These are phyloP conservation scores for Euphrasia confusa DNA, from an alignment of 257 asterid species.

Conservation along the genomic window DNA sequence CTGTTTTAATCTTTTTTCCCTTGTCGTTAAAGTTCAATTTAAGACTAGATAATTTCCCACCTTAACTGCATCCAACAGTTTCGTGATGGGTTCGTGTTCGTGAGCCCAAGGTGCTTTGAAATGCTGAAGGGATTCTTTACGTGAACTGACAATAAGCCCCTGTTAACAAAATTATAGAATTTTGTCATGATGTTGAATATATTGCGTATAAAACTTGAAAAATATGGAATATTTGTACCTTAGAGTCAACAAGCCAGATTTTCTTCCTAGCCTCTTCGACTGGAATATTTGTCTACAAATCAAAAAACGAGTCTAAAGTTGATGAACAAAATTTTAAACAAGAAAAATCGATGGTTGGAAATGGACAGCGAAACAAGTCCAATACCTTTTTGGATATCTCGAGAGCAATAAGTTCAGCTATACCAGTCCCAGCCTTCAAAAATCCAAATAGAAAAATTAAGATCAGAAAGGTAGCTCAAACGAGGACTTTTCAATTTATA, in stretches of 20 bases:
- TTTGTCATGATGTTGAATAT: slow-evolving; percentile 16
- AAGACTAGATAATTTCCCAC: slow-evolving; percentile 32
- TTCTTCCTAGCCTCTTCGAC: slow-evolving; percentile 75
- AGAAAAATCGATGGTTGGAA: slow-evolving; percentile 13
- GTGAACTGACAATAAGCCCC: slow-evolving; percentile 77
- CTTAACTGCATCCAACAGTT: slow-evolving; percentile 73
- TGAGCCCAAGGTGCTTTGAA: slow-evolving; percentile 91
- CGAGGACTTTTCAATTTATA: not conserved
- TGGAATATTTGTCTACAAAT: slow-evolving; percentile 46
- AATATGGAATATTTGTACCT: slow-evolving; percentile 33
- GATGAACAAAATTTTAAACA: slow-evolving; percentile 14
- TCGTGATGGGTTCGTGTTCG: slow-evolving; percentile 68
- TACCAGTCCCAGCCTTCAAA: slow-evolving; percentile 92
- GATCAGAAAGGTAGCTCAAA: slow-evolving; percentile 26
- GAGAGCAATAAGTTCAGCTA: slow-evolving; percentile 94
- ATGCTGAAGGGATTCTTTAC: slow-evolving; percentile 84
- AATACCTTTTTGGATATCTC: slow-evolving; percentile 65
- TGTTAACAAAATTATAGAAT: slow-evolving; percentile 24
- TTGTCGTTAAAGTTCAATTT: not conserved
- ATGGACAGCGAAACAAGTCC: slow-evolving; percentile 16
- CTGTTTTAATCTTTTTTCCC: not conserved
- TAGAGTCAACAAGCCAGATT: slow-evolving; percentile 93
- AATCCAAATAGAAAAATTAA: slow-evolving; percentile 19
- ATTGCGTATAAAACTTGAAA: not conserved
- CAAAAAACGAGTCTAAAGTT: slow-evolving; percentile 17